Conservation (phyloP, 1,139 yeast genomes). For the Candida sanyaensis region DNA sequence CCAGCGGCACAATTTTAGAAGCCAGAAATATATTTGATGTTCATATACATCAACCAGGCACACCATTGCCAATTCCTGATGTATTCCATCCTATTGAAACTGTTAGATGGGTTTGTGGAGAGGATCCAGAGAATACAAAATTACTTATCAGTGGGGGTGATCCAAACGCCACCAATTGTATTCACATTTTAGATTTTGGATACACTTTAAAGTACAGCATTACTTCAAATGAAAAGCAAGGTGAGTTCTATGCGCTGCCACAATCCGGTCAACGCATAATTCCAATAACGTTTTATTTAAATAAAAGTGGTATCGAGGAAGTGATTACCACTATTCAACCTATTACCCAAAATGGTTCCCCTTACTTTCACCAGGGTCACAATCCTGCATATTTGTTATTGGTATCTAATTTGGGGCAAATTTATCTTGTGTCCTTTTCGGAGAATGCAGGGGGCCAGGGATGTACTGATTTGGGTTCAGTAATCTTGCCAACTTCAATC, state of each 20-base stretch:
- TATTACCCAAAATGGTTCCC: conserved; percentile 40
- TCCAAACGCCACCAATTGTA: conserved; percentile 44
- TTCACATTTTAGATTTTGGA: conserved; percentile 77
- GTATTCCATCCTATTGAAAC: conserved; percentile 38
- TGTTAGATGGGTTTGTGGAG: conserved; percentile 73
- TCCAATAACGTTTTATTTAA: conserved; percentile 26
- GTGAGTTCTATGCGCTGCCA: conserved; percentile 71
- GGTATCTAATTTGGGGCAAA: conserved; percentile 56
- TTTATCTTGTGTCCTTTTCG: conserved; percentile 32
- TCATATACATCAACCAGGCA: conserved; percentile 58
- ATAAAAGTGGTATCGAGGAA: conserved; percentile 21
- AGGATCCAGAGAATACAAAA: conserved; percentile 79
- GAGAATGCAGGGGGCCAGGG: conserved; percentile 48
- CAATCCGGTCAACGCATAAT: conserved; percentile 41
- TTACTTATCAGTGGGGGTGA: conserved; percentile 74
- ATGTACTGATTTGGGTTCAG: conserved; percentile 52
- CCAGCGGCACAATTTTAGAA: conserved; percentile 68
- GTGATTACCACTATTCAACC: conserved; percentile 31
- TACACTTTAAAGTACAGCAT: conserved; percentile 75
- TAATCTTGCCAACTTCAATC: conserved; percentile 75
- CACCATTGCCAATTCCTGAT: conserved; percentile 21
- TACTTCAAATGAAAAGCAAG: conserved; percentile 83
- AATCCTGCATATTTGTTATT: conserved; percentile 64
- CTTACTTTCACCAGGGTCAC: conserved; percentile 71
- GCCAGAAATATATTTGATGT: conserved; percentile 74